Percentiles rank a stretch among this genome's conserved stretches.
These are phyloP conservation scores for Filobasidium uniguttulatum DNA, from an alignment of 1,284 basidiomycete species.

Conservation along the genomic window DNA sequence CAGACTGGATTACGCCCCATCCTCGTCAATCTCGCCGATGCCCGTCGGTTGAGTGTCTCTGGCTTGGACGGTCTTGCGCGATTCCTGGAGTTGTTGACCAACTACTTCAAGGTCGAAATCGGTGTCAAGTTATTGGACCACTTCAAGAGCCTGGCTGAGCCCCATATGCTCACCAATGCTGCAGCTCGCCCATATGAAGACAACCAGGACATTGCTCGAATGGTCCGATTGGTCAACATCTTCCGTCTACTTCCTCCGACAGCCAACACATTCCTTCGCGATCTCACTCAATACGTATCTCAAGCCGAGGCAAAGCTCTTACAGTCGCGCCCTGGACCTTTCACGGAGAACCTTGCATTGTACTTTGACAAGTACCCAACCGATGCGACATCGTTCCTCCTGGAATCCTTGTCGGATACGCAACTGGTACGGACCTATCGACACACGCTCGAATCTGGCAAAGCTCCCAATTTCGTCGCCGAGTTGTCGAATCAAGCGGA, in stretches of 20 bases:
- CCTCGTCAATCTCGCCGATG: constrained; percentile 94
- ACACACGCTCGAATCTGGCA: constrained; percentile 60
- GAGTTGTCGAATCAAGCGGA: constrained; percentile 57
- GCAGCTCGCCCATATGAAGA: constrained; percentile 66
- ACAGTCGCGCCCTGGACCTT: constrained; percentile 77
- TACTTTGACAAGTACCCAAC: constrained; percentile 82
- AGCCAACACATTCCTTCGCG: constrained; percentile 82
- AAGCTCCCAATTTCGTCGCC: constrained; percentile 60
- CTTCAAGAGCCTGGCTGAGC: constrained; percentile 69
- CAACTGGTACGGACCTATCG: constrained; percentile 65
- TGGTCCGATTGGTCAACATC: constrained; percentile 88
- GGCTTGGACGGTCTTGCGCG: constrained; percentile 90
- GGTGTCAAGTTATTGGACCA: constrained; percentile 95
- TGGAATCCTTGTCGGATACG: constrained; percentile 59
- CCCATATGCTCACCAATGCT: constrained; percentile 65
- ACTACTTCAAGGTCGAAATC: constrained; percentile 99
- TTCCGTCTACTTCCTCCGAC: constrained; percentile 90
- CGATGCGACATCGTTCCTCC: constrained; percentile 74
- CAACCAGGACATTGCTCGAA: constrained; percentile 81
- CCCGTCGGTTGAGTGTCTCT: constrained; percentile 83
- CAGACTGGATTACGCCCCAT: constrained; percentile 93
- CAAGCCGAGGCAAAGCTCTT: constrained; percentile 84
- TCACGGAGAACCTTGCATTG: constrained; percentile 82
- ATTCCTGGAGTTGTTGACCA: constrained; percentile 86
- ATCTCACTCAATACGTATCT: constrained; percentile 75